Evolutionary conservation across 306 rosid genomes (phyloP), one percentile per base, ranked within the genome.

Genomic region (Dryas octopetala): DNA sequence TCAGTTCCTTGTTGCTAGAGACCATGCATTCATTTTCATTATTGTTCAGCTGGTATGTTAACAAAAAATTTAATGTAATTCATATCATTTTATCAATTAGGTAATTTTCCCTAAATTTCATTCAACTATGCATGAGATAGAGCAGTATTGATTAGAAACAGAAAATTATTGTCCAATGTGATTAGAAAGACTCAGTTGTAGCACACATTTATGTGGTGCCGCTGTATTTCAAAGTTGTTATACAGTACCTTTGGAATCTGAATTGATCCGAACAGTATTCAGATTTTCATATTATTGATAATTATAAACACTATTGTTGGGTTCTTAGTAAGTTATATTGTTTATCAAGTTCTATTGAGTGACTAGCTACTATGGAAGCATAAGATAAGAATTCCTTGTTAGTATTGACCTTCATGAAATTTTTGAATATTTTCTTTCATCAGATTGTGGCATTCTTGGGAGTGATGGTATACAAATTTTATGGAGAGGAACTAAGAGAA

Each of bases 391-490:
- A 32, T 43, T 57, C 47, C 63, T 63, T 61, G 55, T 81, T 68
- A 62, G 68, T 78, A 74, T 44, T 66, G 74, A 51, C 76, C 43
- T 59, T 61, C 81, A 72, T 82, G 46, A 73, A 45, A 14, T 61
- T 61, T 79, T 78, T 67, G 55, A 53, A 47, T 68, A 28, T 79
- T 73, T 85, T 62, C 62, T 79, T 76, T 76, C 60, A 73, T 70
- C 89, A 95, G 99, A 88, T 95, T 80, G 97, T 95, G 73, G 97
- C 99, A 81, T 90, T 89, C 85, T 84, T 95, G 87, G 99, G 97
- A 50, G 92, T 92, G 79, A 86, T 95, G 84, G 90, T 95, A 63
- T 95, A 95, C 86, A 95, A 92, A 80, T 90, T 95, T 82, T 95
- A 92, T 70, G 99, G 99, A 70, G 97, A 95, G 54, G 99, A 95